A percentile compares a stretch with the other conserved stretches of the same genome.
Evolutionary conservation across 805 yeast species (phyloP).

Genomic region (Lachancea sp.): DNA sequence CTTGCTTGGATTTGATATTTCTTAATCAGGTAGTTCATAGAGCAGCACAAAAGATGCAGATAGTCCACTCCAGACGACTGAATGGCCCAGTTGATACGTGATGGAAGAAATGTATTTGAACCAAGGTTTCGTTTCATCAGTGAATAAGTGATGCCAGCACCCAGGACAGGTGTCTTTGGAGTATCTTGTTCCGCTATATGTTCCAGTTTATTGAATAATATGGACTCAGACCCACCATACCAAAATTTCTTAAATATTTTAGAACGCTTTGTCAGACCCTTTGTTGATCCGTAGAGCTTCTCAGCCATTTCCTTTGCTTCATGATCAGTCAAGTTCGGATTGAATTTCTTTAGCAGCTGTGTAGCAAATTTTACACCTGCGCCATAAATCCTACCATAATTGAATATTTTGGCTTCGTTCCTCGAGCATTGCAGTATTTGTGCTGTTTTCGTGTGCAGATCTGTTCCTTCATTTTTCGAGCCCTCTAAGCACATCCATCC

Average conservation of each 20-base stretch:
- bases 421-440: conserved; percentile 80
- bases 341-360: conserved; percentile 74
- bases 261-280: conserved; percentile 50
- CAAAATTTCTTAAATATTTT: conserved; percentile 40
- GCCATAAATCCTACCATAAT: conserved; percentile 95
- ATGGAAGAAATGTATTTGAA: conserved; percentile 66
- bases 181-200: conserved; percentile 71
- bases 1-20: conserved; percentile 67
- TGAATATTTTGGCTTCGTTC: conserved; percentile 89
- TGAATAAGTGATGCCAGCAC: conserved; percentile 90
- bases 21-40: conserved; percentile 77
- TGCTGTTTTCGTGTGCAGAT: conserved; percentile 91
- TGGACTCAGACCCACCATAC: conserved; percentile 91
- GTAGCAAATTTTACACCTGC: conserved; percentile 93
- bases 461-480: conserved; percentile 84
- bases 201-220: conserved; percentile 84
- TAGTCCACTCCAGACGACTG: conserved; percentile 98
- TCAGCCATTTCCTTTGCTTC: conserved; percentile 64
- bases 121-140: conserved; percentile 59
- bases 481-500: conserved; percentile 99
- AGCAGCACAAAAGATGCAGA: conserved; percentile 71
- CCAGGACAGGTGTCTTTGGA: conserved; percentile 87
- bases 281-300: conserved; percentile 70
- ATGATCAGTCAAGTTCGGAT: conserved; percentile 56
- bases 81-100: conserved; percentile 95